Conservation (phyloP, 1,139 yeast genomes). For the Pichia sp. region DNA sequence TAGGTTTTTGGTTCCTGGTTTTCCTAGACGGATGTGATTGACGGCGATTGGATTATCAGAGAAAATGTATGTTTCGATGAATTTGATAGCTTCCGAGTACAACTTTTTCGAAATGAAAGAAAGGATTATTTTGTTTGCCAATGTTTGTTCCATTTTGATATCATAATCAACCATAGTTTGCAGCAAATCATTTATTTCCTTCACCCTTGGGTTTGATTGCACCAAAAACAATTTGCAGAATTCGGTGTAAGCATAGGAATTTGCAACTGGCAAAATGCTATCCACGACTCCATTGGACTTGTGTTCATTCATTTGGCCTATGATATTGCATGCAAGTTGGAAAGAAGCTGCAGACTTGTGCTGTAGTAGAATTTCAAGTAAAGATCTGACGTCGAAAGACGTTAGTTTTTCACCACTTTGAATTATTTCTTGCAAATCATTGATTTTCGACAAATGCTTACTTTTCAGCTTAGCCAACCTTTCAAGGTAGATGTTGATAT, state of each 20-base stretch:
- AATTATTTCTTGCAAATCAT: conserved; percentile 18
- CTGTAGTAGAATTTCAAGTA: conserved; percentile 21
- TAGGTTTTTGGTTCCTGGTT: conserved; percentile 7
- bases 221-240: conserved; percentile 25
- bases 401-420: conserved; percentile 23
- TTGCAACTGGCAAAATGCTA: conserved; percentile 28
- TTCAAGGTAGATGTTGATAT: conserved; percentile 15
- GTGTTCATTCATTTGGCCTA: conserved; percentile 23
- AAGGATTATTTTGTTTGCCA: conserved; percentile 27
- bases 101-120: conserved; percentile 22
- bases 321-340: conserved; percentile 21
- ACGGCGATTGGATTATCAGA: conserved; percentile 15
- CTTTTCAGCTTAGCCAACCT: conserved; percentile 10
- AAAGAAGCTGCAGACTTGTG: conserved; percentile 21
- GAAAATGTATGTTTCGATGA: conserved; percentile 22
- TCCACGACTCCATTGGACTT: conserved; percentile 13
- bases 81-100: conserved; percentile 23
- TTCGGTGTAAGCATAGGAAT: conserved; percentile 26
- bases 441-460: conserved; percentile 8
- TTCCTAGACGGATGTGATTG: conserved; percentile 5
- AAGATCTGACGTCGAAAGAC: conserved; percentile 22
- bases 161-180: conserved; percentile 21
- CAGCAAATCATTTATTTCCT: conserved; percentile 23
- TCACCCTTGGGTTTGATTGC: conserved; percentile 22
- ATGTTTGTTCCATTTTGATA: conserved; percentile 22